Evolutionary conservation across 75 land plant genomes (phyloP).

Genomic region (Selaginella moellendorffii): DNA sequence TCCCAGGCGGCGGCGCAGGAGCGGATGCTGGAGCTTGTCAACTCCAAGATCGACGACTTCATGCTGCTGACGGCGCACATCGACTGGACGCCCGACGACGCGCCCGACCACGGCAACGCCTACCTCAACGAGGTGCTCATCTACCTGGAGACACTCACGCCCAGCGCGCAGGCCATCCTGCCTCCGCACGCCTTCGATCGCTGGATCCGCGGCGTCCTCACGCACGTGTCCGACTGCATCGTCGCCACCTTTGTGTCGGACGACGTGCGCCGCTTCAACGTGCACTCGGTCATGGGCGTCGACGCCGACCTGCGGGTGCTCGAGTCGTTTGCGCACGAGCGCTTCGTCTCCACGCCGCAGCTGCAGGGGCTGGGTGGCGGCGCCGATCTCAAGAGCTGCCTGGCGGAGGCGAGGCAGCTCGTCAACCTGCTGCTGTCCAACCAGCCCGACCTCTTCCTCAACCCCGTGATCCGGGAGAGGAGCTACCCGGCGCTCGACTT

Average conservation of each 20-base stretch:
- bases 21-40: constrained; percentile 48
- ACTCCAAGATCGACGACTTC: constrained; percentile 64
- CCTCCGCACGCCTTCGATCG: constrained; percentile 69
- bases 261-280: constrained; percentile 66
- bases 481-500: constrained; percentile 58
- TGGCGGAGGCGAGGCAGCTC: constrained; percentile 65
- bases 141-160: constrained; percentile 56
- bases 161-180: constrained; percentile 80
- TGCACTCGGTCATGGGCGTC: constrained; percentile 55
- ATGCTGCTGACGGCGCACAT: constrained; percentile 53
- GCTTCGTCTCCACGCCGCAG: constrained; percentile 26
- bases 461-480: constrained; percentile 72
- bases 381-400: constrained; percentile 35
- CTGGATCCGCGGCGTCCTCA: constrained; percentile 64
- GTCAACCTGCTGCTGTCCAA: constrained; percentile 59
- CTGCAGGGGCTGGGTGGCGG: constrained; percentile 32
- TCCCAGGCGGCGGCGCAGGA: constrained; percentile 76
- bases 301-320: constrained; percentile 59
- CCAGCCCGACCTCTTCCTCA: constrained; percentile 81
- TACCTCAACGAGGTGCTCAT: constrained; percentile 58
- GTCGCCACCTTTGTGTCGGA: constrained; percentile 65
- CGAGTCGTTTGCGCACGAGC: constrained; percentile 75
- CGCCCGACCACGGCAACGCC: constrained; percentile 46
- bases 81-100: constrained; percentile 80
- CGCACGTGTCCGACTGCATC: constrained; percentile 64